A percentile compares a stretch with the other conserved stretches of the same genome.
Conservation (phyloP, 352 stramenopile species). For the Phytophthora litchii region DNA sequence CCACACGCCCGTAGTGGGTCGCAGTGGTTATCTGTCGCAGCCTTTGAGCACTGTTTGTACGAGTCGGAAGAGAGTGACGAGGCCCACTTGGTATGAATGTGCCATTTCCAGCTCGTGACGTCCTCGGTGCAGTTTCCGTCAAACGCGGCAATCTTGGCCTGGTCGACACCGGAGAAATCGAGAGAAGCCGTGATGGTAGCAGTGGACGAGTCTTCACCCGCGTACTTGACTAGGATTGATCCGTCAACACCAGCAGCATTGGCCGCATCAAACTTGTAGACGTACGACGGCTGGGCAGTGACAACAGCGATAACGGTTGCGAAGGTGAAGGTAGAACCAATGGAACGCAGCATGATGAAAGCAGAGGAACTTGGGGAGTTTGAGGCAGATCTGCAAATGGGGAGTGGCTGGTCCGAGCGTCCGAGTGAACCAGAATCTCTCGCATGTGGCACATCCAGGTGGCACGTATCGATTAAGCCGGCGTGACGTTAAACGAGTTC, state of each 20-base stretch:
- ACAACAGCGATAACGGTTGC: conserved; percentile 11
- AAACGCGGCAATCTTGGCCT: conserved; percentile 26
- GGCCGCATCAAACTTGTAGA: conserved; percentile 50
- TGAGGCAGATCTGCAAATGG: conserved; percentile 10
- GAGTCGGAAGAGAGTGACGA: conserved; percentile 39
- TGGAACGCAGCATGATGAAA: conserved; percentile 12
- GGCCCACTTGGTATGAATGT: conserved; percentile 61
- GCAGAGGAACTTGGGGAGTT: background rate
- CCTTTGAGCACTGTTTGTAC: conserved; percentile 49
- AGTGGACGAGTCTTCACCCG: conserved; percentile 26
- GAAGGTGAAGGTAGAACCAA: conserved; percentile 16
- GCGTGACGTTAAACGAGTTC: conserved; percentile 18
- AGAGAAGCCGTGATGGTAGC: conserved; percentile 45
- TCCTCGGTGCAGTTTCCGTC: conserved; percentile 47
- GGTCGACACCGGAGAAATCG: conserved; percentile 46
- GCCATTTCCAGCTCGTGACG: conserved; percentile 58
- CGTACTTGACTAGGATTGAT: conserved; percentile 47
- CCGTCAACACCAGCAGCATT: conserved; percentile 41
- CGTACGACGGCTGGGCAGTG: conserved; percentile 31
- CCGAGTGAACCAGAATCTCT: background rate
- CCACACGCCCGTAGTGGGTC: conserved; percentile 56
- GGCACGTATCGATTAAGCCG: conserved; percentile 1
- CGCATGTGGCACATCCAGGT: background rate
- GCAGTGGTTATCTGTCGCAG: conserved; percentile 58
- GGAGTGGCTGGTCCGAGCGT: background rate